Conservation (phyloP, 768 basidiomycete genomes). For the Solioccasus polychromus region DNA sequence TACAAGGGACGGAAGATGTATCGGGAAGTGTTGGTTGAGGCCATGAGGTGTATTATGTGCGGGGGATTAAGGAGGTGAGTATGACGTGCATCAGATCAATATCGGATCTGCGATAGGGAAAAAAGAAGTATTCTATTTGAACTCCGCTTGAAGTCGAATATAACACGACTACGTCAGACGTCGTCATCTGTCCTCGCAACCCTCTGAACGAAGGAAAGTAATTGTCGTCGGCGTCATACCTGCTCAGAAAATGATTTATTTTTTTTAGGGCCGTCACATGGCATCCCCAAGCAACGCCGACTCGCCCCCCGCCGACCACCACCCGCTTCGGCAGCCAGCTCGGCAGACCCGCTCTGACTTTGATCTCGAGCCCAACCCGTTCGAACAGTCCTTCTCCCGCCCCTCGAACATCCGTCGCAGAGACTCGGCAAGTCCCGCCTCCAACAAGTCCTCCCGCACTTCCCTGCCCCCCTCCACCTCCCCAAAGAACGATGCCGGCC, state of each 20-base stretch:
- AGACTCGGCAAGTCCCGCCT: constrained; percentile 30
- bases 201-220: constrained; percentile 27
- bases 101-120: constrained; percentile 35
- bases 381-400: constrained; percentile 88
- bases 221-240: constrained; percentile 20
- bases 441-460: constrained; percentile 38
- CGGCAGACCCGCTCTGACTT: constrained; percentile 64
- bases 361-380: constrained; percentile 85
- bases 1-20: constrained; percentile 31
- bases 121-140: constrained; percentile 26
- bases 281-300: constrained; percentile 35
- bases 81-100: constrained; percentile 35
- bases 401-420: constrained; percentile 51
- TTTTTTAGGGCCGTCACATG: no score
- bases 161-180: constrained; percentile 43
- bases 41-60: constrained; percentile 4
- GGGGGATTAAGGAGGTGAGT: constrained; percentile 20
- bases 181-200: constrained; percentile 38
- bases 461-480: constrained; percentile 29
- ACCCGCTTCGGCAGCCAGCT: constrained; percentile 15
- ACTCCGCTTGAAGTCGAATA: constrained; percentile 44
- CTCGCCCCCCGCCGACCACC: constrained; percentile 23
- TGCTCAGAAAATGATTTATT: no score
- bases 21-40: neutral
- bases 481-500: constrained; percentile 30